phyloP scores from a whole-genome alignment of 75 land plant species.

The Adiantum capillusveneris region DNA sequence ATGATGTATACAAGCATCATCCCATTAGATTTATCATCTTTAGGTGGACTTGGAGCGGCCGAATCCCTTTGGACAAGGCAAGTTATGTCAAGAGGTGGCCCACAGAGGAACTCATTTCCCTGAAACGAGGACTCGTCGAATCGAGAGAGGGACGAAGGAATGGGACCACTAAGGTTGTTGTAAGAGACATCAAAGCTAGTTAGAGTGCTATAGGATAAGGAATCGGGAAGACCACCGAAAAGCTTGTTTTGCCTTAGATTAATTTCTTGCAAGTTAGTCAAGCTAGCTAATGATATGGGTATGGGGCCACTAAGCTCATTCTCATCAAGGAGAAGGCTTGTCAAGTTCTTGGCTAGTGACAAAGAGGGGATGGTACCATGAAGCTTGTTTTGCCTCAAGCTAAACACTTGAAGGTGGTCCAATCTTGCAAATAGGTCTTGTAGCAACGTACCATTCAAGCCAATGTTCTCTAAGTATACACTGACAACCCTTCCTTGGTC shows the following conservation, averaged over 20 bases:
- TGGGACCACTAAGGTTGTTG: constrained; percentile 41
- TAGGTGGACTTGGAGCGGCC: not conserved
- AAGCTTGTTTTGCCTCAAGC: too few species aligned
- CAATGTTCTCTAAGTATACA: too few species aligned
- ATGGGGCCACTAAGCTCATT: constrained; percentile 52
- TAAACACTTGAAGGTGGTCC: too few species aligned
- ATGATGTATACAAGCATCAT: too few species aligned
- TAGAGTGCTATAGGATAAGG: constrained; percentile 25
- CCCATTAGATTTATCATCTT: too few species aligned
- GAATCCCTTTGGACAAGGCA: constrained; percentile 20
- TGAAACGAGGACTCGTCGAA: constrained; percentile 46
- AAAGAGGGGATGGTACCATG: too few species aligned
- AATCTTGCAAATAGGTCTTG: too few species aligned
- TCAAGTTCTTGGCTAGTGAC: too few species aligned
- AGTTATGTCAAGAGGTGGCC: constrained; percentile 43
- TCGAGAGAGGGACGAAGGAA: constrained; percentile 37
- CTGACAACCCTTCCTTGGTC: too few species aligned
- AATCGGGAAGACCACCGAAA: constrained; percentile 38
- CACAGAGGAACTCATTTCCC: constrained; percentile 52
- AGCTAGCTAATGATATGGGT: constrained; percentile 36
- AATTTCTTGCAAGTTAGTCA: constrained; percentile 47
- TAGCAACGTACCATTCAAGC: too few species aligned
- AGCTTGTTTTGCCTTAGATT: constrained; percentile 50
- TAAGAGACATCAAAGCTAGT: constrained; percentile 58
- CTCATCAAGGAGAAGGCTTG: constrained; percentile 57